Evolutionary conservation across 495 filamentous ascomycete genomes (phyloP).

Genomic region (Acidomyces sp.): DNA sequence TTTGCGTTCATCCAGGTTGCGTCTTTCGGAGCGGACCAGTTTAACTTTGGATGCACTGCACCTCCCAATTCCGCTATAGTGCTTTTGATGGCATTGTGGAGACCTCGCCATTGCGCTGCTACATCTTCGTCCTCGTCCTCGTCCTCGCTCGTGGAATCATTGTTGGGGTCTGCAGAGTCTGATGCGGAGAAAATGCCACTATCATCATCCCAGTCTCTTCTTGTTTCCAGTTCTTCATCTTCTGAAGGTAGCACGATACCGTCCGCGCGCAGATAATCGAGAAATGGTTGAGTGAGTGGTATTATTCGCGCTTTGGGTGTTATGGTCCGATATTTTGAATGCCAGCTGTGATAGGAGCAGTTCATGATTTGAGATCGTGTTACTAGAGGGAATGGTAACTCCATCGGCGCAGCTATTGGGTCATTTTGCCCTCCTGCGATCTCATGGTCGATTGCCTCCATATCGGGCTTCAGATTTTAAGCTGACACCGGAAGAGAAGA

Average conservation of each 20-base stretch:
- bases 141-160: slow-evolving; percentile 19
- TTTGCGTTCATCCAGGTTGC: slow-evolving; percentile 92
- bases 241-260: slow-evolving; percentile 68
- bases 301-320: slow-evolving; percentile 77
- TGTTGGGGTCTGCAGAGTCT: slow-evolving; percentile 28
- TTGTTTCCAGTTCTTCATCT: slow-evolving; percentile 33
- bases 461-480: no score
- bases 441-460: no score
- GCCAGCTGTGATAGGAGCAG: slow-evolving; percentile 90
- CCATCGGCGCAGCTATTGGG: slow-evolving; percentile 9
- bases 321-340: slow-evolving; percentile 65
- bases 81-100: slow-evolving; percentile 61
- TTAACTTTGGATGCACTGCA: slow-evolving; percentile 77
- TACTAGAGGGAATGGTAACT: slow-evolving; percentile 67
- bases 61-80: slow-evolving; percentile 71
- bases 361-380: slow-evolving; percentile 76
- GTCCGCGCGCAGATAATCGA: slow-evolving; percentile 80
- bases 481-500: no score
- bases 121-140: slow-evolving; percentile 37
- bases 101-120: slow-evolving; percentile 48
- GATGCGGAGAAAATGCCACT: slow-evolving; percentile 31
- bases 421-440: no score
- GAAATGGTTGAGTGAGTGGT: slow-evolving; percentile 57
- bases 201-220: slow-evolving; percentile 28
- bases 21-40: slow-evolving; percentile 95